Evolutionary conservation across 176 grass and related monocot genomes (phyloP), one percentile per base, ranked within the genome.

Genomic region (Thinopyrum elongatum): DNA sequence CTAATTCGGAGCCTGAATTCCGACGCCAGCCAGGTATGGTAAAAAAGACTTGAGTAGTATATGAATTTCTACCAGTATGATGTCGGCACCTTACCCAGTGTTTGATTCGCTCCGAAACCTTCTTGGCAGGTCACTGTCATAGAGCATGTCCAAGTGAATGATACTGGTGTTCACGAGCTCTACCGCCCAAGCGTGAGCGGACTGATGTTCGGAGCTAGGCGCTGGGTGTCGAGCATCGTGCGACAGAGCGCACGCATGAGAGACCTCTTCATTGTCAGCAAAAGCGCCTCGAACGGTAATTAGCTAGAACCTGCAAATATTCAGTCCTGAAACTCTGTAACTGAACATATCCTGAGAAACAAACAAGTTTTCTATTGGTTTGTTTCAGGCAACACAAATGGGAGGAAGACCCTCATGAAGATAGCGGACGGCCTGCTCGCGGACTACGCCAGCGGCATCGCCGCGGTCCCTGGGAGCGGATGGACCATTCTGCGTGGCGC

Each of bases 61-160:
- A 67, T 21, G 10, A 9, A 15, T 21, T 31, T 74, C 51, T 46
- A 35, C 14, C 3, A 21, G 21, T 4, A 16, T 57, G 2, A 2
- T 67, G 30, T 10, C n/a, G 2, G 22, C 7, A 74, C 8, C 71
- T 16, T 34, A 28, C 73, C 27, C 13, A 22, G 29, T 70, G 79
- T 22, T 72, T 78, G 25, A 83, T 86, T n/a, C 65, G 65, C 31
- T 28, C 16, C 33, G 34, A 27, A 30, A 71, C 46, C 38, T 63
- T 55, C 1, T 78, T 78, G 19, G 15, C 41, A 96, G 94, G 82
- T 96, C 41, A 81, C 31, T 6, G 92, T 55, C 74, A 68, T 96
- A 42, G 94, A 96, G 41, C 91, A 96, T 63, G 79, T 96, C 41
- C 89, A 22, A 82, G 84, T 85, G 34, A 89, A 91, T 27, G 84